These are phyloP conservation scores for Nitzschia putrida DNA, from an alignment of 108 stramenopile genomes.

Conservation along the genomic window DNA sequence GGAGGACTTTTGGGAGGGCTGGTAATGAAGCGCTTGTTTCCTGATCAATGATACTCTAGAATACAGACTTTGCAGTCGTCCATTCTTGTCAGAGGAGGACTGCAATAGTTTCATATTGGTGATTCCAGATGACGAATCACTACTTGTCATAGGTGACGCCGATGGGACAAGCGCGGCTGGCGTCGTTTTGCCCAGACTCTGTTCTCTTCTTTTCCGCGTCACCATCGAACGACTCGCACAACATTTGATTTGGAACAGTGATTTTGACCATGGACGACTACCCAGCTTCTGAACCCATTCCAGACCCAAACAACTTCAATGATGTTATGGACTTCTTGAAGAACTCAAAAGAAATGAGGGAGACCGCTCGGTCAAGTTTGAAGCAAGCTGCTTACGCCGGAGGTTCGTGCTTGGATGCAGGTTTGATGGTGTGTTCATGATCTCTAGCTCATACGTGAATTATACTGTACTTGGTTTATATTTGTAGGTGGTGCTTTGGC, in stretches of 20 bases:
- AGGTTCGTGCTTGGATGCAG: conserved; percentile 5
- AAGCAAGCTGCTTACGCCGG: conserved; percentile 59
- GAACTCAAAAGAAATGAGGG: conserved; percentile 45
- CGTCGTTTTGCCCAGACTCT: too few relatives aligned
- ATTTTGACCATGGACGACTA: conserved; percentile 44
- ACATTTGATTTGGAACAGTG: too few relatives aligned
- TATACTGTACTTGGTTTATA: not conserved
- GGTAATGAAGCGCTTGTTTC: conserved; percentile 50
- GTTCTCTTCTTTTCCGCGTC: too few relatives aligned
- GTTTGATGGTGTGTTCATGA: not conserved
- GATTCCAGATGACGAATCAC: too few relatives aligned
- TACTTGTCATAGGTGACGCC: not conserved
- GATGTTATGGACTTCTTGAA: conserved; percentile 53
- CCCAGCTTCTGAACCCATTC: conserved; percentile 51
- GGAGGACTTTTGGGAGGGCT: conserved; percentile 48
- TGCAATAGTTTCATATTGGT: too few relatives aligned
- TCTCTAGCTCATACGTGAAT: not conserved
- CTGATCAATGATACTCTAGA: conserved; percentile 28
- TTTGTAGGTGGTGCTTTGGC: conserved; percentile 43
- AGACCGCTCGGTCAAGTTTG: conserved; percentile 45
- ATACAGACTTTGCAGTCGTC: not conserved
- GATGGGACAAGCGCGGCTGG: not conserved
- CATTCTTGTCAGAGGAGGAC: too few relatives aligned
- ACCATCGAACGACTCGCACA: too few relatives aligned
- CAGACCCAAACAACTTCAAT: conserved; percentile 32